Evolutionary conservation across 208 protist genomes (phyloP).

Genomic region (Leishmania lainsoni): DNA sequence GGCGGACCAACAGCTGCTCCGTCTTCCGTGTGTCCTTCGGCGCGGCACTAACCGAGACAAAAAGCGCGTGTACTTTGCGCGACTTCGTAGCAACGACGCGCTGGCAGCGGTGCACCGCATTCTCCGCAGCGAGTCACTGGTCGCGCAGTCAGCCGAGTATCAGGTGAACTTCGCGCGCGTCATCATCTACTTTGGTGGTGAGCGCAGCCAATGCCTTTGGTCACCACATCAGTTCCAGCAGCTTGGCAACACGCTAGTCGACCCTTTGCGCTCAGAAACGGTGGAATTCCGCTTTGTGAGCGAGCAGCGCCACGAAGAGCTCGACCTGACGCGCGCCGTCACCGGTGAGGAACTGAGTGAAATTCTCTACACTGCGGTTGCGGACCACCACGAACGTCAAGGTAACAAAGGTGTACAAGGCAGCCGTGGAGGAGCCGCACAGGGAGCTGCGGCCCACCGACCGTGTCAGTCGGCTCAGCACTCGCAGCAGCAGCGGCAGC

Average conservation of each 20-base stretch:
- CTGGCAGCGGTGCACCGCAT: slow-evolving; percentile 43
- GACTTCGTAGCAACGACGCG: slow-evolving; percentile 63
- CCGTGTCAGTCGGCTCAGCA: not conserved
- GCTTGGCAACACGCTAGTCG: slow-evolving; percentile 37
- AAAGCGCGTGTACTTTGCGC: slow-evolving; percentile 75
- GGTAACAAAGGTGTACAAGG: not conserved
- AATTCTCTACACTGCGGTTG: slow-evolving; percentile 22
- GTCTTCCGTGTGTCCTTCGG: slow-evolving; percentile 65
- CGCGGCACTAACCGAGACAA: slow-evolving; percentile 81
- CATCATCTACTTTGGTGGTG: slow-evolving; percentile 47
- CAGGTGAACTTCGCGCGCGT: slow-evolving; percentile 75
- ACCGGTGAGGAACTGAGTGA: slow-evolving; percentile 24
- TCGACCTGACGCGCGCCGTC: slow-evolving; percentile 56
- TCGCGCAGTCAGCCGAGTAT: slow-evolving; percentile 59
- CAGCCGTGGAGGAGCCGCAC: not conserved
- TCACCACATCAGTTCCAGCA: slow-evolving; percentile 32
- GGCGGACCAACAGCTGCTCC: slow-evolving; percentile 35
- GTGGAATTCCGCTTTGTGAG: slow-evolving; percentile 63
- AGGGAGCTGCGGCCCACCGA: not conserved
- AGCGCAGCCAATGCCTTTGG: slow-evolving; percentile 30
- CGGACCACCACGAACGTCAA: slow-evolving; percentile 20
- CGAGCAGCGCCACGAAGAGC: slow-evolving; percentile 36
- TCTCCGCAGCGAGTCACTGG: slow-evolving; percentile 33
- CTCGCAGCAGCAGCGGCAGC: slow-evolving; percentile 8
- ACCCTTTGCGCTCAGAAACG: slow-evolving; percentile 47